These are phyloP conservation scores for Hygrophorus russula DNA, from an alignment of 768 basidiomycete species.

Conservation along the genomic window DNA sequence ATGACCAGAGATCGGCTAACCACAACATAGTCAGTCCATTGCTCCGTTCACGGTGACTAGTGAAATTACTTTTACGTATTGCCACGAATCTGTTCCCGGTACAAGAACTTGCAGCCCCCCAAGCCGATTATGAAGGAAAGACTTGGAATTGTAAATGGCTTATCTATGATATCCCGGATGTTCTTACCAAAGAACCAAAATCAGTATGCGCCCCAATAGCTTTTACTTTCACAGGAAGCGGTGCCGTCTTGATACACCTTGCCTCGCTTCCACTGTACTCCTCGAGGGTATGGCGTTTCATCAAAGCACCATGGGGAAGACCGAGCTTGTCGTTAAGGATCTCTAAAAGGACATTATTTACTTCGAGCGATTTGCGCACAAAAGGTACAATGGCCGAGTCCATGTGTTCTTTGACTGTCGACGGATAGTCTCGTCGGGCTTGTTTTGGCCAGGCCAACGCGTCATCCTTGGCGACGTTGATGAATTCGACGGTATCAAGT, in stretches of 20 bases:
- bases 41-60: not conserved
- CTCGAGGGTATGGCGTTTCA: conserved; percentile 27
- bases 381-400: conserved; percentile 39
- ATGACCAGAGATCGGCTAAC: conserved; percentile 43
- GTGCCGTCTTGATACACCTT: conserved; percentile 40
- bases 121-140: conserved; percentile 58
- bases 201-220: conserved; percentile 60
- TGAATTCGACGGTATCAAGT: conserved; percentile 47
- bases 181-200: conserved; percentile 54
- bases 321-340: conserved; percentile 49
- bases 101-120: conserved; percentile 62
- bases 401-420: conserved; percentile 39
- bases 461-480: conserved; percentile 64
- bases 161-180: conserved; percentile 20
- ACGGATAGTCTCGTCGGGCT: conserved; percentile 46
- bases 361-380: conserved; percentile 41
- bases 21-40: conserved; percentile 10
- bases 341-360: conserved; percentile 40
- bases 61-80: conserved; percentile 45
- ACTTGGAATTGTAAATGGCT: conserved; percentile 27
- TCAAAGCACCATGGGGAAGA: conserved; percentile 37
- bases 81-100: conserved; percentile 52
- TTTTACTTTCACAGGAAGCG: conserved; percentile 24
- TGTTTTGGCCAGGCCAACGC: conserved; percentile 45
- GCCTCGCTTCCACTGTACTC: conserved; percentile 49